These are phyloP conservation scores for Flaveria ramosissima DNA, from an alignment of 129 eudicot genomes.

Conservation along the genomic window DNA sequence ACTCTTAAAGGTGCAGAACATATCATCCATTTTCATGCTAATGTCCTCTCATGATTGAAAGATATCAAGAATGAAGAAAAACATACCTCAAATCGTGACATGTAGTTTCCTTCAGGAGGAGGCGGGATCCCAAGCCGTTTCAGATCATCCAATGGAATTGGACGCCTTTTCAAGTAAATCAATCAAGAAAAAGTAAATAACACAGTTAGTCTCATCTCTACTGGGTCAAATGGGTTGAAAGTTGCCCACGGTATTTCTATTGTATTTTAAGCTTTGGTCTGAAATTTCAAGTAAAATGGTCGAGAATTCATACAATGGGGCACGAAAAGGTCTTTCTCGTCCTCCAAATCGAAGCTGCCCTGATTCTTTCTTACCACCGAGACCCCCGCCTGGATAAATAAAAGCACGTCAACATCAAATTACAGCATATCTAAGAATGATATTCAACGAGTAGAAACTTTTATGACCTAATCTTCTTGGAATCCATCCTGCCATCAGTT, in stretches of 20 bases:
- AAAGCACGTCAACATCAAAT: constrained; percentile 1
- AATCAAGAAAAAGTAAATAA: neutral
- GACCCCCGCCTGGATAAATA: constrained; percentile 79
- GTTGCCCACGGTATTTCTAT: neutral
- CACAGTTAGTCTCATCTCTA: constrained; percentile 19
- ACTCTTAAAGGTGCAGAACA: neutral
- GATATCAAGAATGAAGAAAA: constrained; percentile 9
- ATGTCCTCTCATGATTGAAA: neutral
- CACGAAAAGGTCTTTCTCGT: constrained; percentile 96
- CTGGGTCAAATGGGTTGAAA: neutral
- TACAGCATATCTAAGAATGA: neutral
- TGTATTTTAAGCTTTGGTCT: neutral
- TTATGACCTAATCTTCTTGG: constrained; percentile 95
- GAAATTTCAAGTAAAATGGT: neutral
- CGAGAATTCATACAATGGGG: constrained; percentile 73
- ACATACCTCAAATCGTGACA: constrained; percentile 84
- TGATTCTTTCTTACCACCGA: constrained; percentile 97
- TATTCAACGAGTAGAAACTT: constrained; percentile 1
- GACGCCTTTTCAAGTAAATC: constrained; percentile 39
- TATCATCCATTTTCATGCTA: constrained; percentile 9
- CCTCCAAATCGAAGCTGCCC: constrained; percentile 99
- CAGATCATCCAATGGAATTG: constrained; percentile 80
- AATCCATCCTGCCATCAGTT: constrained; percentile 98
- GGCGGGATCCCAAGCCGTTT: constrained; percentile 90
- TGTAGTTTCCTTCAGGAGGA: constrained; percentile 96